phyloP scores from a whole-genome alignment of 371 early-diverging fungal species.

The Actinomortierella wolfii region DNA sequence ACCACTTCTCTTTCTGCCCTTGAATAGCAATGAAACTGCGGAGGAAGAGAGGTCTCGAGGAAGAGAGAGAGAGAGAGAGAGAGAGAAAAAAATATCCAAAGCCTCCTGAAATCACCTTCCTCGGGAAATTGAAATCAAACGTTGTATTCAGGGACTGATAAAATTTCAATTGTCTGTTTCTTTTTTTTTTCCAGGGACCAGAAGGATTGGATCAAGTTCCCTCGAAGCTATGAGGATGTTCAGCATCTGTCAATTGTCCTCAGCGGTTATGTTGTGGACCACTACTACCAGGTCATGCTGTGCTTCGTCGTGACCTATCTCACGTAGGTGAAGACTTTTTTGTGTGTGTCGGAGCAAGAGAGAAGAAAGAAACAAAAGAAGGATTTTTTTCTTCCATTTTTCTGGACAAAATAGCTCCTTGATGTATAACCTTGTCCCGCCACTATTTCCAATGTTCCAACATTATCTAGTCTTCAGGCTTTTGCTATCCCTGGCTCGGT shows the following conservation, averaged over 20 bases:
- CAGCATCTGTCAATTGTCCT: constrained; percentile 53
- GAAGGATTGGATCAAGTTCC: constrained; percentile 57
- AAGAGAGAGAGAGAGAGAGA: too few relatives aligned
- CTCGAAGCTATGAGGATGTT: constrained; percentile 56
- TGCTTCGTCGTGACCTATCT: constrained; percentile 56
- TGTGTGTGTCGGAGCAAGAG: too few relatives aligned
- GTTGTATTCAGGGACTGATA: background rate
- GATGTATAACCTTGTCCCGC: too few relatives aligned
- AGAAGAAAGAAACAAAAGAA: too few relatives aligned
- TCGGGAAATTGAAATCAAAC: background rate
- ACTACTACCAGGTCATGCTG: constrained; percentile 55
- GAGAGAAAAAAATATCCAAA: too few relatives aligned
- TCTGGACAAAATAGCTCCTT: too few relatives aligned
- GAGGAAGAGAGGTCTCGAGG: too few relatives aligned
- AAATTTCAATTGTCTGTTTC: constrained; percentile 1
- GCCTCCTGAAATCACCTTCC: too few relatives aligned
- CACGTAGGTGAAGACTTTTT: constrained; percentile 48
- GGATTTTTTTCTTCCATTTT: too few relatives aligned
- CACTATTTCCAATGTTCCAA: too few relatives aligned
- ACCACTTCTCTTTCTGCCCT: too few relatives aligned
- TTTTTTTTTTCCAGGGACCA: constrained; percentile 49
- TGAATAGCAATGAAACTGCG: too few relatives aligned
- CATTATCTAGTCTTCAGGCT: constrained; percentile 60
- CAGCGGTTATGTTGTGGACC: constrained; percentile 53
- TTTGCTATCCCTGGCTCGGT: constrained; percentile 68